Conservation (phyloP, 495 filamentous ascomycete species). For the Aspergillus sparsus region DNA sequence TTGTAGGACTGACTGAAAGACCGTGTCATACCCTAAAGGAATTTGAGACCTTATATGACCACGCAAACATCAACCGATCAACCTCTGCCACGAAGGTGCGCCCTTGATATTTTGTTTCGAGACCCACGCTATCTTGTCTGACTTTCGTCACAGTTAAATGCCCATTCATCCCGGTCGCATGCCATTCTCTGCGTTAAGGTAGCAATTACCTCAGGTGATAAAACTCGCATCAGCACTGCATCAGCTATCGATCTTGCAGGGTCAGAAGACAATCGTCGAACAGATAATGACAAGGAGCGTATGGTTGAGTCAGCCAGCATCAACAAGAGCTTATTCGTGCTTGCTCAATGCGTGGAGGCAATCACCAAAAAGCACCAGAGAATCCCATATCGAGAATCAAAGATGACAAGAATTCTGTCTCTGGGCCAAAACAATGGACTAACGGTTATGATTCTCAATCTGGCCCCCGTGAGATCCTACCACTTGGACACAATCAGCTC, state of each 20-base stretch:
- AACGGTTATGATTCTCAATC: conserved; percentile 95
- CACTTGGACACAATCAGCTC: conserved; percentile 93
- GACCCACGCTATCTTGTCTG: conserved; percentile 11
- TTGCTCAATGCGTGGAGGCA: conserved; percentile 95
- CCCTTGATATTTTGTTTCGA: not conserved
- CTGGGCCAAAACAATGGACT: conserved; percentile 94
- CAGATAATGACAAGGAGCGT: conserved; percentile 90
- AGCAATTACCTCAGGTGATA: conserved; percentile 68
- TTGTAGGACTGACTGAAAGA: conserved; percentile 87
- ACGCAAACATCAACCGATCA: conserved; percentile 89
- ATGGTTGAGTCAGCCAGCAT: conserved; percentile 96
- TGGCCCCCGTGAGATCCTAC: conserved; percentile 82
- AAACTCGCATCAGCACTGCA: conserved; percentile 74
- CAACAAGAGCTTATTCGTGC: conserved; percentile 94
- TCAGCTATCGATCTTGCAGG: conserved; percentile 97
- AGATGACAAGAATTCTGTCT: conserved; percentile 94
- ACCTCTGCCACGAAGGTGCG: conserved; percentile 85
- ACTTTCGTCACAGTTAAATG: conserved; percentile 64
- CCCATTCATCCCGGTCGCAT: conserved; percentile 90
- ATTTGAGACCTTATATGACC: conserved; percentile 89
- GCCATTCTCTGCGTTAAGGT: conserved; percentile 92
- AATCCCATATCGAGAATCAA: conserved; percentile 91
- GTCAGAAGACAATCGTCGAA: conserved; percentile 92
- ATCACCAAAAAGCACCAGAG: conserved; percentile 77
- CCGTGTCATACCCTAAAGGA: conserved; percentile 85